A percentile compares a stretch with the other conserved stretches of the same genome.
phyloP scores from a whole-genome alignment of 2,329 filamentous ascomycete genomes.

The Gaeumannomyces sp. region DNA sequence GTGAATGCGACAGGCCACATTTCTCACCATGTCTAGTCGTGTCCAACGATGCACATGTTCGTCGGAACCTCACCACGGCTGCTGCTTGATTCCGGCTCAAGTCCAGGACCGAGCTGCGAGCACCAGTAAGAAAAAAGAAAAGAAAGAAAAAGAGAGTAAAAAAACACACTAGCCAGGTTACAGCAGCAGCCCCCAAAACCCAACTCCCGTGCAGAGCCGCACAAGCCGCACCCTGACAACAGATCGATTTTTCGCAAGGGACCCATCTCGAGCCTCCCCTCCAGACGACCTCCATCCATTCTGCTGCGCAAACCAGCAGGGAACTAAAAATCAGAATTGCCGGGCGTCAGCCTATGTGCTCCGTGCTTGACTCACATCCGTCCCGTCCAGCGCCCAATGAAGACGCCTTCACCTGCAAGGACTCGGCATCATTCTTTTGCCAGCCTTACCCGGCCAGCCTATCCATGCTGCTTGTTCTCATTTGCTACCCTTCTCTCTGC shows the following conservation, averaged over 20 bases:
- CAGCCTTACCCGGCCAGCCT: not conserved
- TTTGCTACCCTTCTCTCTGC: too few relatives aligned
- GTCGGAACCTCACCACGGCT: not conserved
- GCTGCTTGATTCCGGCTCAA: not conserved
- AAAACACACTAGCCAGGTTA: not conserved
- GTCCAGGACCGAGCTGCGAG: not conserved
- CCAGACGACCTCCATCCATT: not conserved
- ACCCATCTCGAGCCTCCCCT: not conserved
- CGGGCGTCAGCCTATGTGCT: too few relatives aligned
- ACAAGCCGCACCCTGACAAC: not conserved
- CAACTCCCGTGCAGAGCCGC: not conserved
- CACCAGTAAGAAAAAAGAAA: too few relatives aligned
- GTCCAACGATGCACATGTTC: not conserved
- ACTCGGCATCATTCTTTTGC: too few relatives aligned
- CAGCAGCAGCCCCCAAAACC: not conserved
- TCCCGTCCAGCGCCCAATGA: not conserved
- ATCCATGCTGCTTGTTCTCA: too few relatives aligned
- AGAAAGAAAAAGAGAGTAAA: not conserved
- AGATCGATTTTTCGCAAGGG: not conserved
- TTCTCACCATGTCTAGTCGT: constrained; percentile 36
- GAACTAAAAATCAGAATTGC: too few relatives aligned
- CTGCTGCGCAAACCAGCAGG: too few relatives aligned
- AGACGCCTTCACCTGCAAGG: not conserved
- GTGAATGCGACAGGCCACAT: not conserved
- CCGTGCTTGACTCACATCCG: not conserved